These are phyloP conservation scores for Kodamaea arcana DNA, from an alignment of 1,139 yeast genomes.

Conservation along the genomic window DNA sequence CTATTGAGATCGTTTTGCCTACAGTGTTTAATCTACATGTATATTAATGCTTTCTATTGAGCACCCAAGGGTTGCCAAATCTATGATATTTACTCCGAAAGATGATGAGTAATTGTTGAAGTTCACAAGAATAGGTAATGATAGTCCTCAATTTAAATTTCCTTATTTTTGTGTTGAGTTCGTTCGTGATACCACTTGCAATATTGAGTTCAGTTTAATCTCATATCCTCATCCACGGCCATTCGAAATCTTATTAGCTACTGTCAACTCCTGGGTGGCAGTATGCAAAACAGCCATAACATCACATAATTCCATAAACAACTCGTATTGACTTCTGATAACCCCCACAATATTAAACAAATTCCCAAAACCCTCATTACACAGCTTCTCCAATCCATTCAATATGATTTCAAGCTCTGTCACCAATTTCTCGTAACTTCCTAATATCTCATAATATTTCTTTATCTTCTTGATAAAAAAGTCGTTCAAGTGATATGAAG, in stretches of 20 bases:
- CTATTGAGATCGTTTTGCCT: too few species aligned
- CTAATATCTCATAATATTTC: slow-evolving; percentile 60
- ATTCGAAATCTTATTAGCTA: not conserved
- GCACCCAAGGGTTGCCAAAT: too few species aligned
- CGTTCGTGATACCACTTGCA: too few species aligned
- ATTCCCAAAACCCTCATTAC: slow-evolving; percentile 48
- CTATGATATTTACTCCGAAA: too few species aligned
- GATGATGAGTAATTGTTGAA: too few species aligned
- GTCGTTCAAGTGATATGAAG: slow-evolving; percentile 47
- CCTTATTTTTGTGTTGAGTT: too few species aligned
- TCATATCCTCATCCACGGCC: not conserved
- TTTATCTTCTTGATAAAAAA: slow-evolving; percentile 53
- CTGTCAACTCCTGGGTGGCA: not conserved
- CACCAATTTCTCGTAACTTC: slow-evolving; percentile 72
- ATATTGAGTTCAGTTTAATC: not conserved
- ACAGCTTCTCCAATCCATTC: slow-evolving; percentile 40
- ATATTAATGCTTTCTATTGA: too few species aligned
- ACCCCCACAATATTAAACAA: slow-evolving; percentile 59
- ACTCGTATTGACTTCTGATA: slow-evolving; percentile 72
- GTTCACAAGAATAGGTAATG: too few species aligned
- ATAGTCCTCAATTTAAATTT: too few species aligned
- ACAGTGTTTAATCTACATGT: too few species aligned
- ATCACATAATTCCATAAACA: slow-evolving; percentile 90
- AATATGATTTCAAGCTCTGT: slow-evolving; percentile 59
- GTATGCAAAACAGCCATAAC: slow-evolving; percentile 83